Evolutionary conservation across 2,329 filamentous ascomycete genomes (phyloP), one percentile per base, ranked within the genome.

Genomic region (Hawksworthiomyces lignivorus): DNA sequence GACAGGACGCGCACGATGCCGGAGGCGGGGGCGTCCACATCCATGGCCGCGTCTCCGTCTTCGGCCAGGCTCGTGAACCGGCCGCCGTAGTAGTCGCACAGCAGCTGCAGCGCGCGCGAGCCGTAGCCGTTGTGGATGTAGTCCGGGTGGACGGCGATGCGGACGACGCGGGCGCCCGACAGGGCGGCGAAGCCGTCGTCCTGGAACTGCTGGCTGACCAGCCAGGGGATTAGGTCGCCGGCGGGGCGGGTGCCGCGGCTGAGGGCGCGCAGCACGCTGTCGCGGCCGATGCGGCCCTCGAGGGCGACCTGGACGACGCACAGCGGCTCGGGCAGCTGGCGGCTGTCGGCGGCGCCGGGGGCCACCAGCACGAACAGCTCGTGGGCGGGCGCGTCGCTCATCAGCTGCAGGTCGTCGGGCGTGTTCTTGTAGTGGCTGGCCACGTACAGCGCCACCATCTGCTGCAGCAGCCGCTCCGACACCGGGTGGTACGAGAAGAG

Each of bases 391-490:
- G 92, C 92, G 62, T 98, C 92, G 48, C 87, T 95, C 87, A 98
- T 94, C 44, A 98, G 76, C 61, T 97, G 92, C n/a, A 98, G 73
- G 56, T 98, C 92, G 55, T 98, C 94, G 0, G 92, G 92, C 0
- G 89, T 87, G 64, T 98, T 98, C 64, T 97, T 97, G 72, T 98
- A 96, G 62, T 95, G 88, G 40, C 87, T 94, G 21, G 92, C 88
- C 21, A 98, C 94, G 54, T 97, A 98, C 3, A 98, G 75, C 1
- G 89, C 88, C 64, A 98, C 90, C 87, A 98, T 96, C 55, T 95
- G 88, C 60, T 98, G 92, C 42, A 98, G 67, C 65, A 98, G 97
- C 57, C 89, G 92, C 61, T 98, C 92, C 3, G 92, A 94, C 17
- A 97, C 87, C 3, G 89, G 87, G 56, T 98, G 92, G 70, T 94